Evolutionary conservation across 208 protist species (phyloP), one percentile per base, ranked within the genome.

Genomic region (Leishmania guyanensis): DNA sequence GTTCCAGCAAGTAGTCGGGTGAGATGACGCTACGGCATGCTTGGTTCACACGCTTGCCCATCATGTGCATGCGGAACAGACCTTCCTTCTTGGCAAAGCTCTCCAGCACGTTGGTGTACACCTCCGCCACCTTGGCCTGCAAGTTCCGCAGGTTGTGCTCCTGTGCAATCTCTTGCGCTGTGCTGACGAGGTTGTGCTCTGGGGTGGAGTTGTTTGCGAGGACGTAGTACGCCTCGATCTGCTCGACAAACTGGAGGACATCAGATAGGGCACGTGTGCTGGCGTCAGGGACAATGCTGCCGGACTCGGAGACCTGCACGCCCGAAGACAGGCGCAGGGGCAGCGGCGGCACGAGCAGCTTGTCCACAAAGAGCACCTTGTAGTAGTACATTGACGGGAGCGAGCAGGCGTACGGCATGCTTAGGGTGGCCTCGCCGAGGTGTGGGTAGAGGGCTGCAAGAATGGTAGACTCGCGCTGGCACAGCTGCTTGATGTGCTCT

Each of bases 31-130:
- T 98, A 68, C 99, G 96, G 75, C 98, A 99, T 14, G 98, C 97
- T 85, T 99, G 99, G 93, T 99, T 99, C 56, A 99, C 99, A 82
- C 99, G 96, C 88, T 99, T 99, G 79, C 99, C 99, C 99, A 99
- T 99, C 98, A 99, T 99, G 93, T 99, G 95, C 94, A 98, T 99
- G 87, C 99, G 96, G 89, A 99, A 99, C 1, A 99, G 90, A 79
- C 99, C 99, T 84, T 99, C 89, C 91, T 99, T 99, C 88, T 99
- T 99, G 68, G 99, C 99, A 70, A 99, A 98, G 80, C 79, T 95
- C 43, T 93, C 88, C 36, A 97, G 78, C 29, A 95, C 93, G 33
- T 84, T 80, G 20, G 83, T 87, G 86, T 96, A 97, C n/a, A 92
- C 80, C 85, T 96, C 88, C 73, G 87, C 96, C 58, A 98, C 90